Evolutionary conservation across 352 stramenopile species (phyloP).

Genomic region (Phytophthora aleatoria): DNA sequence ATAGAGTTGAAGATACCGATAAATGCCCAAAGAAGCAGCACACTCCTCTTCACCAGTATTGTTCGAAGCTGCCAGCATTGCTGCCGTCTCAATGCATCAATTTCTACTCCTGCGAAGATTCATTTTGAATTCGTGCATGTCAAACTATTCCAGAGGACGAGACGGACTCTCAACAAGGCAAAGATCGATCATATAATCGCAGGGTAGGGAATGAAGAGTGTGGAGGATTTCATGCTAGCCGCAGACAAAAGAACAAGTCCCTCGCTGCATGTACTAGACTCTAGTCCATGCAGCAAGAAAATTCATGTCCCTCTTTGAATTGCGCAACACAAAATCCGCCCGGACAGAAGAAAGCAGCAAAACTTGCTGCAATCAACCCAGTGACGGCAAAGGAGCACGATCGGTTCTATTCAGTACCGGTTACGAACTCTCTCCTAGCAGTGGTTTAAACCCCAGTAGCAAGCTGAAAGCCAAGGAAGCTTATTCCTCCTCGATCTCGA

Average conservation of each 20-base stretch:
- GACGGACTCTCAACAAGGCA: too few relatives aligned
- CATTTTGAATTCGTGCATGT: too few relatives aligned
- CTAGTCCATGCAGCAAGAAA: constrained; percentile 9
- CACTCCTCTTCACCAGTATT: too few relatives aligned
- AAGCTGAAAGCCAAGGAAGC: constrained; percentile 14
- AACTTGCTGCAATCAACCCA: constrained; percentile 82
- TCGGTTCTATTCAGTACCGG: constrained; percentile 49
- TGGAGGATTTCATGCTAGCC: constrained; percentile 59
- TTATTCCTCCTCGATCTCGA: constrained; percentile 73
- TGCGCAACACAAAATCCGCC: constrained; percentile 86
- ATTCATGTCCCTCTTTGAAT: constrained; percentile 23
- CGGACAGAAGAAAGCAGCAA: constrained; percentile 90
- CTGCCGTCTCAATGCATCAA: too few relatives aligned
- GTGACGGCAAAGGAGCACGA: constrained; percentile 79
- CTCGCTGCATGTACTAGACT: not conserved
- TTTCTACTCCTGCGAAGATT: too few relatives aligned
- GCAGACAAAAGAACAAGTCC: constrained; percentile 17
- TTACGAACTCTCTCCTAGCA: constrained; percentile 44
- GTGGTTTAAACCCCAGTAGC: constrained; percentile 20
- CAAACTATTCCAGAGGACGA: too few relatives aligned
- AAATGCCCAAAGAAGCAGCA: constrained; percentile 12
- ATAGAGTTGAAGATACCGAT: constrained; percentile 39
- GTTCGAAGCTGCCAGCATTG: too few relatives aligned
- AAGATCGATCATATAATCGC: not conserved
- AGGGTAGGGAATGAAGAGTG: constrained; percentile 5